Evolutionary conservation across 768 basidiomycete genomes (phyloP), one percentile per base, ranked within the genome.

Genomic region (Phylloporus scabripes): DNA sequence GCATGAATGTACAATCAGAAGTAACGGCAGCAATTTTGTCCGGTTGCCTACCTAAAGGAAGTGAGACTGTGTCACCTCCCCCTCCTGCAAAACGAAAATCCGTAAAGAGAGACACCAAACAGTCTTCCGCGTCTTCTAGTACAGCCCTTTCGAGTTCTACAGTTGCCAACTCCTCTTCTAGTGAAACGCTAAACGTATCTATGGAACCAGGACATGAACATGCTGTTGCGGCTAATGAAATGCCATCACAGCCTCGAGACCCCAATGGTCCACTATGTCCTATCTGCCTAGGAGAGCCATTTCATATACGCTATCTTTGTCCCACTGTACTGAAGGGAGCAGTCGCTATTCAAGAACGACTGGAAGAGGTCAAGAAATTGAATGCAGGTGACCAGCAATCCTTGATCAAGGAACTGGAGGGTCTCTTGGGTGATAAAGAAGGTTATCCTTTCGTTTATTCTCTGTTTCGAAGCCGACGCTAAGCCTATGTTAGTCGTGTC

Each of bases 221-320:
- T 1, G 36, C 17, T 7, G 9, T 15, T 52, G 38, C 21, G 33
- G 43, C 38, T 5, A 39, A 38, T 38, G 21, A 41, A 26, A 43
- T 34, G 23, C 18, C 32, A 29, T 44, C 5, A 14, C 45, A 36
- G 12, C 31, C 49, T 20, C 24, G 15, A 5, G 45, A 29, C n/a
- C 41, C 48, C 41, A 47, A 51, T 37, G 43, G 41, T 48, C 51
- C 49, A 0, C 45, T 49, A 1, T 79, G 81, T 51, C 74, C 74
- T 34, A 64, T 79, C 18, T 83, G 82, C 61, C 62, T 66, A 17
- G 61, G 61, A 39, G 53, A 55, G 4, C 73, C 77, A 7, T 66
- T 69, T 33, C 82, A 84, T 52, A 64, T 70, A 45, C 74, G 73
- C n/a, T 69, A 70, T 43, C 61, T 61, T 38, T 84, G 82, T 59